phyloP scores from a whole-genome alignment of 257 asterid species.

The Ligustrum vulgare region DNA sequence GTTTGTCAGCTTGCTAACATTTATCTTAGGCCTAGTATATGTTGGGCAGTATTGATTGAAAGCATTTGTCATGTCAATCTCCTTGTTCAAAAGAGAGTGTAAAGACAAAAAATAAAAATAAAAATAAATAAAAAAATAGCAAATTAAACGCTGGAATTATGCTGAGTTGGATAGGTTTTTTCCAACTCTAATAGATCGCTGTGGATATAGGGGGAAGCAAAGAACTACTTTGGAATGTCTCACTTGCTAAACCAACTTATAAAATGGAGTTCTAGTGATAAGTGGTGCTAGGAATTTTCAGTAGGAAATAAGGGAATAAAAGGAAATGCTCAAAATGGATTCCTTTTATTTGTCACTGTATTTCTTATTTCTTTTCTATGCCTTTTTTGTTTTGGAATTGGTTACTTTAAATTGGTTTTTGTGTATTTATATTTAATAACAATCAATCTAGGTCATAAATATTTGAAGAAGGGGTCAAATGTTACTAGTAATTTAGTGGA shows the following conservation, averaged over 20 bases:
- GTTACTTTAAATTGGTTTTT: background rate
- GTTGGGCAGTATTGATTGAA: background rate
- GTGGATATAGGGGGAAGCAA: background rate
- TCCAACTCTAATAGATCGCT: background rate
- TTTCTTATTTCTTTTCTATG: background rate
- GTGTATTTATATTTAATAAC: background rate
- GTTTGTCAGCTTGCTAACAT: background rate
- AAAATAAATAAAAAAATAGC: background rate
- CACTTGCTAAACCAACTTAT: background rate
- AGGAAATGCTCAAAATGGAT: slow-evolving; percentile 2
- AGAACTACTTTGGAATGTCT: background rate
- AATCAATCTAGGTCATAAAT: background rate
- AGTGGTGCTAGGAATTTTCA: background rate
- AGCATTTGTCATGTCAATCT: slow-evolving; percentile 3
- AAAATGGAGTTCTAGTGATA: background rate
- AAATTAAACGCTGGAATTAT: background rate
- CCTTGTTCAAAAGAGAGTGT: background rate
- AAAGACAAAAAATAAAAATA: background rate
- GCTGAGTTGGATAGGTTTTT: background rate
- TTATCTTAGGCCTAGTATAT: background rate
- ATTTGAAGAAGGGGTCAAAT: background rate
- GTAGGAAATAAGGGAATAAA: background rate
- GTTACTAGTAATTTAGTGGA: background rate
- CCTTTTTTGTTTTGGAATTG: too few relatives aligned
- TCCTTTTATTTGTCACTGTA: background rate